Evolutionary conservation across 352 stramenopile species (phyloP), one percentile per base, ranked within the genome.

Genomic region (Pilasporangium apinafurcum): DNA sequence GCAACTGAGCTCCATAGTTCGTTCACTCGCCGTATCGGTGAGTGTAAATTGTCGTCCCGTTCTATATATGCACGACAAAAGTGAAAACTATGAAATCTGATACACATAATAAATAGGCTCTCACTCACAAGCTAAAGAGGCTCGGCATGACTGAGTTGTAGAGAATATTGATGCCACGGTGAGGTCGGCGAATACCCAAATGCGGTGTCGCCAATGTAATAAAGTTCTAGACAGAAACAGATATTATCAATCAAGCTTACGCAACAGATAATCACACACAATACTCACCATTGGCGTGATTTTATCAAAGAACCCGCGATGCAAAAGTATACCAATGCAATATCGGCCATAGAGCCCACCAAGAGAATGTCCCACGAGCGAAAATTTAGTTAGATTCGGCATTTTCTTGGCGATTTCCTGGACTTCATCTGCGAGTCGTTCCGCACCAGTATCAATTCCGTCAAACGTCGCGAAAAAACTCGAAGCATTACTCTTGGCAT

Each of bases 341-440:
- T 85, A 92, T 35, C 80, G 72, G n/a, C 68, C 62, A 48, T 92
- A 92, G 16, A 92, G 59, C 1, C 80, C 80, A 32, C 80, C 80
- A 12, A 92, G 68, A 28, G 80, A 92, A 45, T 92, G 80, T 4
- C 77, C 80, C 18, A 88, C 51, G 46, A 89, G 62, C 21, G 80
- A 92, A 21, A 92, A 62, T 48, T 85, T 85, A 29, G 51, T 31
- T 27, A 92, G 50, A 2, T 65, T 53, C 8, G 79, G 73, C 70
- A 87, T 85, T n/a, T 57, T 45, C 16, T n/a, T 42, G 1, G 69
- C 67, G 42, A 92, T 24, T 13, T 37, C 13, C 41, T 76, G 45
- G 34, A 92, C 62, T 53, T 92, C 77, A 33, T 89, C 48, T 0
- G 80, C 80, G n/a, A 92, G 61, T 7, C 80, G 72, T 35, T 77